Conservation (phyloP, 345 rosid genomes). For the Carallia brachiata region DNA sequence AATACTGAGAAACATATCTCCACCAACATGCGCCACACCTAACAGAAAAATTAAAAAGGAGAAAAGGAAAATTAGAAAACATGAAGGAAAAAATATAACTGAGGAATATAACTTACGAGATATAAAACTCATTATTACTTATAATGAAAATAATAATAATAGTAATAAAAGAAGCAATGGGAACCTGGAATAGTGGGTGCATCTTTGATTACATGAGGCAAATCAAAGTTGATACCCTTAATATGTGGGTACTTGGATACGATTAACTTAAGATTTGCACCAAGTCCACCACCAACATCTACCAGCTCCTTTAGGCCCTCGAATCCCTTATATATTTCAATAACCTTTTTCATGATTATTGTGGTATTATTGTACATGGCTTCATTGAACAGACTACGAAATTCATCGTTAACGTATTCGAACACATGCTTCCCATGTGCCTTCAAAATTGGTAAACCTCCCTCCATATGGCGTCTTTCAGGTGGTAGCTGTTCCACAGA, state of each 20-base stretch:
- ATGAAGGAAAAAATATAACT: neutral
- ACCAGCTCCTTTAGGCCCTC: slow-evolving; percentile 10
- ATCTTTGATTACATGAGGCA: slow-evolving; percentile 13
- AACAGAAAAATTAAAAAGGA: neutral
- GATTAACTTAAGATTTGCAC: slow-evolving; percentile 18
- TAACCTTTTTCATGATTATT: neutral
- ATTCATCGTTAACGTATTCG: slow-evolving; percentile 6
- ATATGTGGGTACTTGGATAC: slow-evolving; percentile 20
- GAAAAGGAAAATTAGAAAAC: neutral
- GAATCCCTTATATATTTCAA: slow-evolving; percentile 13
- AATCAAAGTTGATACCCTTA: slow-evolving; percentile 21
- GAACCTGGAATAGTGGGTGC: slow-evolving; percentile 24
- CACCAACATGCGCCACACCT: slow-evolving; percentile 35
- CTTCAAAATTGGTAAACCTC: slow-evolving; percentile 20
- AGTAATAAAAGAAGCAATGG: too few relatives aligned
- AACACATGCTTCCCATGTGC: slow-evolving; percentile 17
- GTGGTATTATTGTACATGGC: neutral
- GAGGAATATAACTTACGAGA: too few relatives aligned
- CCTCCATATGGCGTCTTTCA: slow-evolving; percentile 25
- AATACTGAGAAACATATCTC: slow-evolving; percentile 24
- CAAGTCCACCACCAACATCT: slow-evolving; percentile 19
- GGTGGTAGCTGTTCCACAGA: neutral
- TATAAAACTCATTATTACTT: too few relatives aligned
- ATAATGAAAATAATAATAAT: too few relatives aligned
- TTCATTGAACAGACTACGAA: slow-evolving; percentile 7